These are phyloP conservation scores for Gnomoniopsis smithogilvyi DNA, from an alignment of 2,329 filamentous ascomycete genomes.

Conservation along the genomic window DNA sequence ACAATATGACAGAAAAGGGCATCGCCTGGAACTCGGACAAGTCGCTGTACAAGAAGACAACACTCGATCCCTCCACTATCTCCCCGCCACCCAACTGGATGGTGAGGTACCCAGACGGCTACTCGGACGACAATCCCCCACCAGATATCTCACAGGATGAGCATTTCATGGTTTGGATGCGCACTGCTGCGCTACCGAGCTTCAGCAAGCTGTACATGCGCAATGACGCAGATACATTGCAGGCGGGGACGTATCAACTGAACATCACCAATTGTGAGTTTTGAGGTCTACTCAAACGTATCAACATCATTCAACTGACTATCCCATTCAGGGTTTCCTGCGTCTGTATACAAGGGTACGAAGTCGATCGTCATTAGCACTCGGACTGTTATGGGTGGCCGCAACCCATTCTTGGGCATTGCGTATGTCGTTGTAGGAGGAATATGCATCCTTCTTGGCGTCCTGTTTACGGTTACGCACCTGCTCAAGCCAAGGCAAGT, in stretches of 20 bases:
- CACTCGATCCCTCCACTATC: conserved; percentile 64
- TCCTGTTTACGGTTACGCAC: conserved; percentile 85
- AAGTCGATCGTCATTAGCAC: conserved; percentile 91
- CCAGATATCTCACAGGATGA: conserved; percentile 74
- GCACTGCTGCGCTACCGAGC: conserved; percentile 85
- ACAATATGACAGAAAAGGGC: conserved; percentile 72
- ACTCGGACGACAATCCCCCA: conserved; percentile 61
- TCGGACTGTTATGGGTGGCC: conserved; percentile 87
- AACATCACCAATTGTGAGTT: conserved; percentile 74
- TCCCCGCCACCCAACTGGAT: conserved; percentile 86
- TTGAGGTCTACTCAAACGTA: not conserved
- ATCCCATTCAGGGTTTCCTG: conserved; percentile 68
- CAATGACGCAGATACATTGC: conserved; percentile 71
- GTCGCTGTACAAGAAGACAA: conserved; percentile 66
- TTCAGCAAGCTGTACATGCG: conserved; percentile 92
- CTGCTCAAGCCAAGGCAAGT: conserved; percentile 83
- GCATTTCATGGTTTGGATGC: conserved; percentile 98
- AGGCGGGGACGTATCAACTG: conserved; percentile 69
- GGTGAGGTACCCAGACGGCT: conserved; percentile 65
- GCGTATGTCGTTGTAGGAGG: conserved; percentile 93
- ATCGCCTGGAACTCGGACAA: conserved; percentile 88
- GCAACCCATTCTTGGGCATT: conserved; percentile 94
- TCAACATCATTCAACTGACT: conserved; percentile 11
- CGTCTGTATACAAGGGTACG: conserved; percentile 74
- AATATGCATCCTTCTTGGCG: conserved; percentile 84